Evolutionary conservation across 1,284 basidiomycete species (phyloP).

Genomic region (Ganoderma meredithae): DNA sequence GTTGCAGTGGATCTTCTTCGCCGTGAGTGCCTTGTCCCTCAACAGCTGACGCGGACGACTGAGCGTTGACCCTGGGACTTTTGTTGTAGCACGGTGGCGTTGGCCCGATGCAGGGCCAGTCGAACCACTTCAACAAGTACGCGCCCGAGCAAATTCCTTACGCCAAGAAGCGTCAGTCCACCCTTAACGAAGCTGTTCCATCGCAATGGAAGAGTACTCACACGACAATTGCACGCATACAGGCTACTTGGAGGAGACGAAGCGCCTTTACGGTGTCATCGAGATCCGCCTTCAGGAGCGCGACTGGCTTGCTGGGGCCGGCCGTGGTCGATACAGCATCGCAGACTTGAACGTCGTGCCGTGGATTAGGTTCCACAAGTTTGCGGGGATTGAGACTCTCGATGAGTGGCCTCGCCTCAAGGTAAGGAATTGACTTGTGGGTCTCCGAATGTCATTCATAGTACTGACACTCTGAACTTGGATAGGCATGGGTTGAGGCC

Average conservation of each 20-base stretch:
- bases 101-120: slow-evolving; percentile 81
- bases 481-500: slow-evolving; percentile 38
- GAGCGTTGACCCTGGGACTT: background rate
- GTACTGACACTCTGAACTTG: background rate
- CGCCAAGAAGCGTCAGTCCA: slow-evolving; percentile 59
- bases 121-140: slow-evolving; percentile 62
- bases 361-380: slow-evolving; percentile 56
- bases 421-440: slow-evolving; percentile 27
- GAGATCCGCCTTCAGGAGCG: slow-evolving; percentile 70
- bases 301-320: slow-evolving; percentile 76
- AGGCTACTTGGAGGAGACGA: slow-evolving; percentile 82
- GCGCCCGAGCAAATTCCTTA: slow-evolving; percentile 74
- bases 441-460: background rate
- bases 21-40: slow-evolving; percentile 46
- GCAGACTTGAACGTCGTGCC: slow-evolving; percentile 70
- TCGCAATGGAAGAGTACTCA: slow-evolving; percentile 7
- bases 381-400: slow-evolving; percentile 59
- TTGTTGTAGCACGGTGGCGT: slow-evolving; percentile 66
- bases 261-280: slow-evolving; percentile 79
- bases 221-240: slow-evolving; percentile 12
- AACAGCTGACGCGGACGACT: too few species aligned
- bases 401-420: slow-evolving; percentile 44
- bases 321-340: slow-evolving; percentile 69
- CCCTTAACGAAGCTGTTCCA: background rate
- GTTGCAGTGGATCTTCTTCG: slow-evolving; percentile 85